Conservation (phyloP, 257 asterid genomes). For the Gardenia jasminoides region DNA sequence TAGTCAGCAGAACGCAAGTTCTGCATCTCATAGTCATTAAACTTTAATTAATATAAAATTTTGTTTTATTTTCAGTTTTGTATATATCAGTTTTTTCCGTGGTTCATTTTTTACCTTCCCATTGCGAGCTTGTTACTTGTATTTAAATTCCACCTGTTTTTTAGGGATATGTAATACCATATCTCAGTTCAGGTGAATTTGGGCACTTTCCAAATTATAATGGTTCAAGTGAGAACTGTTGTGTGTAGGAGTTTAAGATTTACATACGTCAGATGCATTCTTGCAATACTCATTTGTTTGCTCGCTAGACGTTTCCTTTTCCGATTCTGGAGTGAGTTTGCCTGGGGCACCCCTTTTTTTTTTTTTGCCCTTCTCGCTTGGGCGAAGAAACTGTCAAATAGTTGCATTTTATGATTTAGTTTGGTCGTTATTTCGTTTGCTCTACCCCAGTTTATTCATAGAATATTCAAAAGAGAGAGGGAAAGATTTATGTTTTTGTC, state of each 20-base stretch:
- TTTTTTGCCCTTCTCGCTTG: no score
- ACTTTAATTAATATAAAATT: slow-evolving; percentile 4
- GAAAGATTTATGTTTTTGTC: no score
- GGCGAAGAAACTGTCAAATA: not conserved
- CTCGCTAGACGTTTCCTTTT: not conserved
- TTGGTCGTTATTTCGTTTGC: not conserved
- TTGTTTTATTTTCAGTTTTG: slow-evolving; percentile 11
- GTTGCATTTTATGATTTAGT: not conserved
- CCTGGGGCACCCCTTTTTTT: no score
- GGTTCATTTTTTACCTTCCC: not conserved
- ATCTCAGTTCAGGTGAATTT: not conserved
- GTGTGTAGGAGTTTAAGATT: slow-evolving; percentile 7
- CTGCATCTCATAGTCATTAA: slow-evolving; percentile 12
- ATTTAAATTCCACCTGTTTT: not conserved
- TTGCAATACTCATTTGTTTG: not conserved
- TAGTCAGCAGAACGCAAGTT: slow-evolving; percentile 40
- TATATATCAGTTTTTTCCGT: not conserved
- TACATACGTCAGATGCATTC: not conserved
- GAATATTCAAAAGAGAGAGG: no score
- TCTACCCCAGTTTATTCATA: not conserved
- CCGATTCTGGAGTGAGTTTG: not conserved
- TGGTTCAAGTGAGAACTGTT: not conserved
- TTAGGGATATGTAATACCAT: slow-evolving; percentile 12
- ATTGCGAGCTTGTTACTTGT: not conserved
- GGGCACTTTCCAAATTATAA: not conserved